Evolutionary conservation across 495 filamentous ascomycete genomes (phyloP).

Genomic region (Penicillium steckii): DNA sequence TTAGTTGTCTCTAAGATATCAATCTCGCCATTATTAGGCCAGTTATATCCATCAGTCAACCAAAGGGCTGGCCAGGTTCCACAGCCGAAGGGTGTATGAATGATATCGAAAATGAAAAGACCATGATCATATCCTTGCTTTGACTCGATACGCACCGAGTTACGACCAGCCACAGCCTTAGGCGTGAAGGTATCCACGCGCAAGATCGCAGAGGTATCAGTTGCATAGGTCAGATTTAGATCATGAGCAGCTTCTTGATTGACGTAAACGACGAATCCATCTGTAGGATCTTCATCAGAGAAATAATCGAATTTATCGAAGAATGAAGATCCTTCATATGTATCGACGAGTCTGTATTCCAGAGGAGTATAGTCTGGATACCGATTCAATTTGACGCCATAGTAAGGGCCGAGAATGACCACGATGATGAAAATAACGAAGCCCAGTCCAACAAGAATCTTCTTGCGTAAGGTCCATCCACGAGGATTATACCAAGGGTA

Average conservation of each 20-base stretch:
- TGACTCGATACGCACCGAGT: conserved; percentile 56
- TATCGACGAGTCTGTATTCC: conserved; percentile 50
- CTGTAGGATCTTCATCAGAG: conserved; percentile 49
- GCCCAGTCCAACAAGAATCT: conserved; percentile 32
- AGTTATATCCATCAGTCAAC: conserved; percentile 58
- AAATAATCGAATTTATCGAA: conserved; percentile 56
- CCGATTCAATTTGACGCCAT: conserved; percentile 43
- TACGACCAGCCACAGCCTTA: conserved; percentile 43
- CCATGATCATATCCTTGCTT: conserved; percentile 47
- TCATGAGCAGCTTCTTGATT: conserved; percentile 24
- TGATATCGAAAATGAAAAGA: conserved; percentile 56
- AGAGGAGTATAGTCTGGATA: conserved; percentile 55
- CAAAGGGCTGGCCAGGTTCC: conserved; percentile 61
- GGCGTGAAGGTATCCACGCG: conserved; percentile 49
- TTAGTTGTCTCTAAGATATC: conserved; percentile 50
- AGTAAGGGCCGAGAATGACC: conserved; percentile 54
- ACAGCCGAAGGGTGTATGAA: conserved; percentile 50
- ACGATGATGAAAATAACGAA: conserved; percentile 45
- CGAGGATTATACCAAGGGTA: conserved; percentile 47
- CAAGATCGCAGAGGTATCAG: conserved; percentile 46
- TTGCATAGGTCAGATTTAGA: conserved; percentile 53
- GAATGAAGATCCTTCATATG: conserved; percentile 47
- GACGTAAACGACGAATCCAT: conserved; percentile 53
- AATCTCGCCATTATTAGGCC: conserved; percentile 56
- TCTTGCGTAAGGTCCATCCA: conserved; percentile 48